Base-by-base conservation (phyloP, 257 asterid species). In the Penstemon barbatus region DNA sequence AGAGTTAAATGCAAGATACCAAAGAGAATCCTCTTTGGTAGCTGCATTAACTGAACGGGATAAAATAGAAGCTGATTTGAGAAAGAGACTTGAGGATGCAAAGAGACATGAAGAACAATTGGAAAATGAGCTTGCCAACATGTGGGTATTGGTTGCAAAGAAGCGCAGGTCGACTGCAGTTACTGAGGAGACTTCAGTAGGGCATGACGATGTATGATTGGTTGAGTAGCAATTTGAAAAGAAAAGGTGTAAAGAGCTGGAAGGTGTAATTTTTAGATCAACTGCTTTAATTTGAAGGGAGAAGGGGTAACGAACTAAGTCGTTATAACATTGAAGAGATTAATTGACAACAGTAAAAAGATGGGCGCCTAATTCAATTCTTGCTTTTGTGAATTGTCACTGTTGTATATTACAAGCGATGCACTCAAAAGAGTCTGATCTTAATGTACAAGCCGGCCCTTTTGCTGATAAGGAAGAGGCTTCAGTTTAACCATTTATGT, bases 11-110 rank as follows among this genome's bases (percentile, higher is more conserved):
- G 82, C 88, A 41, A 78, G 97, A 74, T 79, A 82, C 74, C 90
- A 89, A 79, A 81, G 90, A 77, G 97, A 89, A 71, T 92, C 92
- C 42, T 84, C 89, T 66, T 74, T 89, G 80, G 97, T 89, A 70
- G 85, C 83, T 66, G 97, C 95, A 38, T 72, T 89, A 74, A 80
- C 92, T 18, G 93, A 89, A 75, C 82, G 97, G 75, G 97, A 89
- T 62, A 78, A 81, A 52, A 75, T 85, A 66, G 97, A 87, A 81
- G 83, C 83, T 68, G 97, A 84, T 70, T 71, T 89, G 62, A 78
- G 93, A 42, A 89, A 78, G 81, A 84, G 81, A 73, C 84, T 87
- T 12, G 95, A 89, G 18, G 88, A 82, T 69, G 81, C 90, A 45
- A 84, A 85, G 88, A 74, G 79, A 75, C 87, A 69, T 48, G 95